Base-by-base conservation (phyloP, 2,329 filamentous ascomycete species). In the Fusarium proliferatum region DNA sequence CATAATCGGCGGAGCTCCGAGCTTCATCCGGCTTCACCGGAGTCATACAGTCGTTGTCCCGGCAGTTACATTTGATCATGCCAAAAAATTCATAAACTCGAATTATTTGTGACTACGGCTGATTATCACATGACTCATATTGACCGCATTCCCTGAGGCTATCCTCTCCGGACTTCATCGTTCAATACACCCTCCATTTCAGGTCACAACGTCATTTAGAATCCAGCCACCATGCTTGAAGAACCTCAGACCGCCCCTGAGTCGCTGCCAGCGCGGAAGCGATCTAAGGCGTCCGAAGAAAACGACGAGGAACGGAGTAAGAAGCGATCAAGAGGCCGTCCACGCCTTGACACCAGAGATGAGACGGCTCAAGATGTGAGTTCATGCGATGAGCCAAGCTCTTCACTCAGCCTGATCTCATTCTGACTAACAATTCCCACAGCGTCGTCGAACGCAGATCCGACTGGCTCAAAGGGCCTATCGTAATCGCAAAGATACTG, bases 381-480 rank as follows among this genome's bases (percentile, higher is more conserved):
- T 63, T 23, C 26, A 52, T n/a, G 28, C 28, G 38, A 39, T 21
- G 33, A 41, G 28, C 15, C 45, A 21, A 46, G 28, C n/a, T 21
- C 17, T 26, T 19, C 30, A 38, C 26, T 38, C 42, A 42, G 63
- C 21, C 28, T 6, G n/a, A 23, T 30, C 17, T 57, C 42, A 64
- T 53, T 36, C n/a, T 17, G 49, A 62, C 77, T 81, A 65, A 82
- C 70, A 71, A 69, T 28, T 51, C 68, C 53, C 34, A 45, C 45
- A 93, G 93, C 92, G 94, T 70, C 92, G 95, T 59, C 89, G 95
- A 61, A 96, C 94, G 9, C 95, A 97, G 80, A 96, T 97, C 72
- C 91, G 95, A 30, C 88, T 96, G 61, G 95, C 95, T 4, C 95
- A 97, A 81, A 87, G 94, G 73, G 94, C 94, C 2, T 97, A 97